Base-by-base conservation (phyloP, 2,329 filamentous ascomycete genomes). In the Fusarium sp. region DNA sequence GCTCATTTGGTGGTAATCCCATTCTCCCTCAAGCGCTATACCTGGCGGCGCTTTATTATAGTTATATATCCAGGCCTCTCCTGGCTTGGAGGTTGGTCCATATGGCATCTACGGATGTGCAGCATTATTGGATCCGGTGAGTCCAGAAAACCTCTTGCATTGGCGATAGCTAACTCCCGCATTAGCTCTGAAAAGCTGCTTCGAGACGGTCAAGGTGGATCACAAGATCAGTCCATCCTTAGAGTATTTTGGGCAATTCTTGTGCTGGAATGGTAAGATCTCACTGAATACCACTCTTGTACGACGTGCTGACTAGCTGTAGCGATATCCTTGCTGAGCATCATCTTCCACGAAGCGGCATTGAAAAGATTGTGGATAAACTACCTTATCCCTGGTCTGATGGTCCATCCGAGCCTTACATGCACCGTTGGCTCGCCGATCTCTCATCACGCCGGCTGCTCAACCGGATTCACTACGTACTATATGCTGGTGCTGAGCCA, bases 101-200 rank as follows among this genome's bases (percentile, higher is more conserved):
- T 3, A 75, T 75, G 62, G 73, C 73, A 3, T 75, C 73, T 5
- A 75, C 73, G 0, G 73, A 75, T 35, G 64, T 75, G 0, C 73
- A 75, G 16, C 73, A 75, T 27, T 75, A 75, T 7, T 75, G 73
- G 73, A 75, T 75, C 7, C 67, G 73, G 73, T 73, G 6, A 17
- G 22, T 31, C 1, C 31, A 33, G 3, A 4, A 2, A 1, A 10
- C 2, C 1, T 11, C 1, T 0, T 0, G 0, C 6, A 8, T 1
- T 6, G 33, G 2, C 27, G 44, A 31, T 42, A 5, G 7, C 46
- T 20, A 2, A 42, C 31, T 57, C 0, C 49, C 1, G 3, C 1
- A 2, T 0, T 0, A 75, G 70, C 1, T 75, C 73, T 2, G 62
- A 75, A 1, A 75, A 74, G 20, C 1, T 70, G 6, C 22, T 75